A percentile compares a stretch with the other conserved stretches of the same genome.
Evolutionary conservation across 2,329 filamentous ascomycete species (phyloP).

Genomic region (Pseudopithomyces maydicus): DNA sequence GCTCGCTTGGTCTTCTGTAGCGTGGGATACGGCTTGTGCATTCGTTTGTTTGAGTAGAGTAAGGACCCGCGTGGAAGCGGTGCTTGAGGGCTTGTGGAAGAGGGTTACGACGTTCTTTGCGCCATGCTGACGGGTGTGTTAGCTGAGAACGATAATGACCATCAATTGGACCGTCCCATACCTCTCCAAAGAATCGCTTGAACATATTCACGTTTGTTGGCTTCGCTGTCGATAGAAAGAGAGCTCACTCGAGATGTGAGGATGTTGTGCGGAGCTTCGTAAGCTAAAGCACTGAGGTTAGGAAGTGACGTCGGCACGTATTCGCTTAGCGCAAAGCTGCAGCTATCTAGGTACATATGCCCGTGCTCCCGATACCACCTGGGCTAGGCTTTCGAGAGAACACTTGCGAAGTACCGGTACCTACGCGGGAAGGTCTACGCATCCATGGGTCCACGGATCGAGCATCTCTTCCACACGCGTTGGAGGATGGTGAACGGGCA

Average conservation of each 20-base stretch:
- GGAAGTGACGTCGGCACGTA: not conserved
- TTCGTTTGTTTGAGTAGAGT: conserved; percentile 81
- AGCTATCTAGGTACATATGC: not conserved
- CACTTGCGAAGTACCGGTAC: too few species aligned
- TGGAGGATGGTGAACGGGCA: too few species aligned
- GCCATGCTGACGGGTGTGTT: conserved; percentile 44
- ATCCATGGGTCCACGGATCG: too few species aligned
- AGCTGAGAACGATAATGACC: conserved; percentile 50
- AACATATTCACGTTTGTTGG: conserved; percentile 2
- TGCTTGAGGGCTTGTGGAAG: conserved; percentile 83
- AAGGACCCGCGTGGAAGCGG: conserved; percentile 74
- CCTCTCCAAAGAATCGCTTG: conserved; percentile 13
- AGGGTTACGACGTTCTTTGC: conserved; percentile 84
- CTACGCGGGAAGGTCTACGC: too few species aligned
- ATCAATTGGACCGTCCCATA: conserved; percentile 16
- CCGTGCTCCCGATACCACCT: too few species aligned
- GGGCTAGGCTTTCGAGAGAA: too few species aligned
- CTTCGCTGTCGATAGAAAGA: not conserved
- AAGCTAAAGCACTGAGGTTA: not conserved
- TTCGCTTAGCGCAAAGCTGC: conserved; percentile 1
- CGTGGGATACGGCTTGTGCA: conserved; percentile 67
- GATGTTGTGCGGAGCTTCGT: not conserved
- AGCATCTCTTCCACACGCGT: too few species aligned
- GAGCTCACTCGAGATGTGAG: not conserved
- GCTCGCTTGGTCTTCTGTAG: conserved; percentile 76